phyloP scores from a whole-genome alignment of 2,329 filamentous ascomycete genomes.

The Hypoxylon sp. region DNA sequence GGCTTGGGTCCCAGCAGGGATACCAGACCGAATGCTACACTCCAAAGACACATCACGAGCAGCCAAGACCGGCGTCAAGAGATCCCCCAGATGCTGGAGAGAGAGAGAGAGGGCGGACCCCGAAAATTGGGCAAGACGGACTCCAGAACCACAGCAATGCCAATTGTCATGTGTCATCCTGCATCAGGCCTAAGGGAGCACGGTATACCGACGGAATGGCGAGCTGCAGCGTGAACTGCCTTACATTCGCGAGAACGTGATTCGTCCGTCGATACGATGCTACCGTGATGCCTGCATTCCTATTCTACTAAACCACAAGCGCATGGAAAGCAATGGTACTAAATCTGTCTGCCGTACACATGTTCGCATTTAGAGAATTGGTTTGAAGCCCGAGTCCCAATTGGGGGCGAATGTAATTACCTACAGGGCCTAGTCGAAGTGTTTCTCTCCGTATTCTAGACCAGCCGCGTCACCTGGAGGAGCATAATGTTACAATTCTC shows the following conservation, averaged over 20 bases:
- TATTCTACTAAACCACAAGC: too few relatives aligned
- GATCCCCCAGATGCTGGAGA: too few relatives aligned
- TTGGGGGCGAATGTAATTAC: too few relatives aligned
- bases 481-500: conserved; percentile 21
- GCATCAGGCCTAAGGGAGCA: conserved; percentile 4
- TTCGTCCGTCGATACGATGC: conserved; percentile 6
- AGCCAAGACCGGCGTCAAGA: too few relatives aligned
- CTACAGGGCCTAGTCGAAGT: conserved; percentile 5
- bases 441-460: conserved; percentile 17
- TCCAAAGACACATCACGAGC: too few relatives aligned
- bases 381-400: conserved; percentile 1
- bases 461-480: conserved; percentile 28
- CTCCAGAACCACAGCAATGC: too few relatives aligned
- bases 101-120: too few relatives aligned
- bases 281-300: conserved; percentile 2
- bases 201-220: conserved; percentile 9
- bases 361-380: conserved; percentile 5
- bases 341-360: neutral
- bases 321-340: too few relatives aligned
- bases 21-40: too few relatives aligned
- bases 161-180: conserved; percentile 7
- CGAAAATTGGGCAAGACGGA: too few relatives aligned
- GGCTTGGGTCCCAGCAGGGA: too few relatives aligned
- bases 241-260: neutral
- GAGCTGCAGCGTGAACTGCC: conserved; percentile 3